Percentiles rank a stretch among this genome's conserved stretches.
These are phyloP conservation scores for Cucumis cinereus DNA, from an alignment of 306 rosid genomes.

Conservation along the genomic window DNA sequence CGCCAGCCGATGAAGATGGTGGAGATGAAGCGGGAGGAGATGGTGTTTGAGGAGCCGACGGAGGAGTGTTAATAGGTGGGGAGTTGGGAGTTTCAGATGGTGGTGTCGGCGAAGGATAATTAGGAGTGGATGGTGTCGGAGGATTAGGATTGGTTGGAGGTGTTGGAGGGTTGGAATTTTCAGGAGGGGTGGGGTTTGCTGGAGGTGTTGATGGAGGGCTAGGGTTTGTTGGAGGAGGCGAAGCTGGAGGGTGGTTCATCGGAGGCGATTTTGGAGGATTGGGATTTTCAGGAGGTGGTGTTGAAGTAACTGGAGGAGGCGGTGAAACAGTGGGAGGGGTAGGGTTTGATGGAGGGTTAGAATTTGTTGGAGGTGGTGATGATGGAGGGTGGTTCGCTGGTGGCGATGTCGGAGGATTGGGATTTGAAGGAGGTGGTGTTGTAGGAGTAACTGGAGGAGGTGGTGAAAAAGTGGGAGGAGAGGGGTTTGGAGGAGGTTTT, in stretches of 20 bases:
- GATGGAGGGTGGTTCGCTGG: neutral
- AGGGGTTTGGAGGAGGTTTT: neutral
- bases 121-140: neutral
- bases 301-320: neutral
- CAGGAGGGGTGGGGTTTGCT: neutral
- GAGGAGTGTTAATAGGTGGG: neutral
- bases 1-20: neutral
- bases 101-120: neutral
- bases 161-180: conserved; percentile 1
- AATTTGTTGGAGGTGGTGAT: neutral
- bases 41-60: neutral
- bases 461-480: neutral
- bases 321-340: neutral
- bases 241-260: neutral
- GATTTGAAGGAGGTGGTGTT: neutral
- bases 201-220: neutral
- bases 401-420: neutral
- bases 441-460: neutral
- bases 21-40: neutral
- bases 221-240: neutral
- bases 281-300: neutral
- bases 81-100: conserved; percentile 6
- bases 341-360: neutral
- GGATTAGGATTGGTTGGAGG: neutral
- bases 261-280: neutral